Conservation (phyloP, 148 eudicot species). For the Cornus suecica region DNA sequence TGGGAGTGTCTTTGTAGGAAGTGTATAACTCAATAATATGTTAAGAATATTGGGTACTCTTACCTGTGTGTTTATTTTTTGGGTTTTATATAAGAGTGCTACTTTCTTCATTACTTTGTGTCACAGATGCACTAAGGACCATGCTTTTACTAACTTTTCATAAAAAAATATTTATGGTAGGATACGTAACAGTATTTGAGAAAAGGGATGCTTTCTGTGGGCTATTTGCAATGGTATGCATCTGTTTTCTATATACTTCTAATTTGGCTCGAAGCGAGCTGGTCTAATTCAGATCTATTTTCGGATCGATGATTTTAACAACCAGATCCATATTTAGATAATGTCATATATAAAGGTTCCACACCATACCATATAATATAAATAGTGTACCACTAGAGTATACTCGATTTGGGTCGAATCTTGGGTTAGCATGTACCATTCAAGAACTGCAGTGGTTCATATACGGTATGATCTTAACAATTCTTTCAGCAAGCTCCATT, state of each 20-base stretch:
- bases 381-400: too few species aligned
- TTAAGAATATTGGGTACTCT: not conserved
- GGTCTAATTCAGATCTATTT: too few species aligned
- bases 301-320: too few species aligned
- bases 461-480: too few species aligned
- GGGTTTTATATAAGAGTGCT: not conserved
- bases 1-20: not conserved
- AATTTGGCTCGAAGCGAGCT: not conserved
- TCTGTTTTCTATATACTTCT: slow-evolving; percentile 2
- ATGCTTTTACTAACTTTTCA: not conserved
- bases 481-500: too few species aligned
- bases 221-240: slow-evolving; percentile 85
- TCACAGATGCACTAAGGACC: not conserved
- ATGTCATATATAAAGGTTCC: too few species aligned
- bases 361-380: too few species aligned
- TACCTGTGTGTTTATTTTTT: not conserved
- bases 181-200: slow-evolving; percentile 93
- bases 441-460: too few species aligned
- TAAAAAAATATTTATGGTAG: slow-evolving; percentile 37
- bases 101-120: not conserved
- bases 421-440: too few species aligned
- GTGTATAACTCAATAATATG: not conserved
- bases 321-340: too few species aligned
- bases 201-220: slow-evolving; percentile 99
- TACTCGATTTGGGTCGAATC: too few species aligned